These are phyloP conservation scores for Trifolium repens DNA, from an alignment of 306 rosid species.

Conservation along the genomic window DNA sequence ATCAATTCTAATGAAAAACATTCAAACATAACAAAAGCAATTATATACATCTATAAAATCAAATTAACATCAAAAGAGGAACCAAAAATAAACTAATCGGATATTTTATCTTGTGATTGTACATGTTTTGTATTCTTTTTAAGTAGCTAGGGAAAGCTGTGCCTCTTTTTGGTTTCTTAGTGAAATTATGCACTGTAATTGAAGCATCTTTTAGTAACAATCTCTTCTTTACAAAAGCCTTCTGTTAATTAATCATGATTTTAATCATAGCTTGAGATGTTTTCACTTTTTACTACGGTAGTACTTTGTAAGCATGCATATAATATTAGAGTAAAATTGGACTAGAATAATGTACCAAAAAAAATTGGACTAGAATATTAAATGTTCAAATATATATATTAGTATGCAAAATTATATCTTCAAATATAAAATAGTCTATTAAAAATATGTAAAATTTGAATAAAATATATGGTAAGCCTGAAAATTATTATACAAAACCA, in stretches of 20 bases:
- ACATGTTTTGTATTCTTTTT: slow-evolving; percentile 46
- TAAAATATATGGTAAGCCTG: too few relatives aligned
- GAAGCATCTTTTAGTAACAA: slow-evolving; percentile 55
- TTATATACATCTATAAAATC: too few relatives aligned
- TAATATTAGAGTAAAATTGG: too few relatives aligned
- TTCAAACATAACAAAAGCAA: too few relatives aligned
- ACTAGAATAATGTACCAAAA: not conserved
- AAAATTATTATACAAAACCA: not conserved
- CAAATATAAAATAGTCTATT: not conserved
- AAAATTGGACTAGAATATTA: not conserved
- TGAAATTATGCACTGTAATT: slow-evolving; percentile 41
- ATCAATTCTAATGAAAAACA: too few relatives aligned
- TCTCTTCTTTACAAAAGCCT: slow-evolving; percentile 51
- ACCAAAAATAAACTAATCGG: slow-evolving; percentile 13
- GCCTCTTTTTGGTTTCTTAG: slow-evolving; percentile 64
- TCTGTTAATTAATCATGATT: slow-evolving; percentile 68
- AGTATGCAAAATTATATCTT: not conserved
- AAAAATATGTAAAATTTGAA: too few relatives aligned
- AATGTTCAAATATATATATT: not conserved
- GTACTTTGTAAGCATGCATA: not conserved
- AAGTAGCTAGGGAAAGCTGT: slow-evolving; percentile 66
- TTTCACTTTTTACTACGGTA: slow-evolving; percentile 47
- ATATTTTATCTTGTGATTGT: not conserved
- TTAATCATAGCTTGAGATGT: slow-evolving; percentile 60
- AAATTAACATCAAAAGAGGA: too few relatives aligned